A percentile compares a stretch with the other conserved stretches of the same genome.
Evolutionary conservation across 345 rosid species (phyloP).

Genomic region (Dimocarpus longan): DNA sequence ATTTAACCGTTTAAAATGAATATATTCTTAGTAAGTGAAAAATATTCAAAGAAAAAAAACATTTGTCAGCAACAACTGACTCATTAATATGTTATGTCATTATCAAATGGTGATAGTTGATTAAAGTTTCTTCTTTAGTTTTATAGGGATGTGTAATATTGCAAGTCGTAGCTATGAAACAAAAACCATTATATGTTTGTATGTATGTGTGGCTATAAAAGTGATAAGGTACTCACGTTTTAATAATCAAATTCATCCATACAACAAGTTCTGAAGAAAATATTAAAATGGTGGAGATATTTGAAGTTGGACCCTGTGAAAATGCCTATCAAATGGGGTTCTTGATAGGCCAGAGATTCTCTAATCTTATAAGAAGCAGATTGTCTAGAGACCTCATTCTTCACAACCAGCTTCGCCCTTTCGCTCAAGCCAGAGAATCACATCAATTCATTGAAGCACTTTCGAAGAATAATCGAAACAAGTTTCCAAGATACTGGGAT

Average conservation of each 20-base stretch:
- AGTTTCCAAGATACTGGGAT: constrained; percentile 55
- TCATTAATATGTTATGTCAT: background rate
- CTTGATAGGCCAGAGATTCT: constrained; percentile 52
- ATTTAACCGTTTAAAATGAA: no score
- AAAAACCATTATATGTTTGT: background rate
- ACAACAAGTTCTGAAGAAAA: background rate
- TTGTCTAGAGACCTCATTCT: constrained; percentile 50
- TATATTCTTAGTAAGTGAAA: no score
- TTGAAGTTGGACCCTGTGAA: constrained; percentile 61
- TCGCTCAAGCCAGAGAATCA: constrained; percentile 35
- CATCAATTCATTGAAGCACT: constrained; percentile 38
- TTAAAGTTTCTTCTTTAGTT: background rate
- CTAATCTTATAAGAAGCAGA: constrained; percentile 45
- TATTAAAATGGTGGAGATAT: constrained; percentile 38
- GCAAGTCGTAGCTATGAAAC: background rate
- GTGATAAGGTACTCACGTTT: constrained; percentile 5
- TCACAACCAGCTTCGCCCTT: constrained; percentile 55
- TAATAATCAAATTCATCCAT: background rate
- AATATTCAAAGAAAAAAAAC: no score
- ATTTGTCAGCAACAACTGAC: no score
- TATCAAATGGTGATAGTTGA: background rate
- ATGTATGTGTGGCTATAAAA: background rate
- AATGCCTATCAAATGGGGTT: constrained; percentile 49
- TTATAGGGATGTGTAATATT: background rate
- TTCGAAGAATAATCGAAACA: constrained; percentile 38